Base-by-base conservation (phyloP, 164 flowering plant species). In the Magnolia officinalis region DNA sequence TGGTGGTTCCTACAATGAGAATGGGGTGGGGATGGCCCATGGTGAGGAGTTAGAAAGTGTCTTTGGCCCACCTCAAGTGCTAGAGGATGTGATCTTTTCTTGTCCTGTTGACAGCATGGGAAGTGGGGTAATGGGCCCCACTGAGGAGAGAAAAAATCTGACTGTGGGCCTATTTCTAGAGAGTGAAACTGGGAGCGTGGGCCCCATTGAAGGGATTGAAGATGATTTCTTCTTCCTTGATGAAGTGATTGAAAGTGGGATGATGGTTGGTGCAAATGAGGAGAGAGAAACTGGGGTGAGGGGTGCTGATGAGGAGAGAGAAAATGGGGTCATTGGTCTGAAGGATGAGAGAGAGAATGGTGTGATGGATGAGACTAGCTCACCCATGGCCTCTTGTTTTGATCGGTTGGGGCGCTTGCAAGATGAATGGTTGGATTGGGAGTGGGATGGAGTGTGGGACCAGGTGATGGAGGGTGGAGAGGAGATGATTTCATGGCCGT, bases 401-500 rank as follows among this genome's bases (percentile, higher is more conserved):
- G 80, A 80, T 29, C 52, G 18, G 24, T 31, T 21, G 63, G 45
- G 20, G 59, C n/a, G 29, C 24, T 49, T 50, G 37, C 61, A 64
- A 24, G 81, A 82, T 71, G 84, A 77, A 9, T 72, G 79, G 82
- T 20, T 79, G 70, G 74, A 81, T 63, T 82, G 83, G 88, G 81
- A 76, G 45, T 82, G 81, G 84, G 75, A 70, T 3, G 63, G 73
- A 59, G 51, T 45, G 6, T 81, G 72, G 52, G 72, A 70, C 14
- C 75, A 77, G 61, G 14, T 77, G 21, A 76, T 69, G 77, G 82
- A 74, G n/a, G 77, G 77, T 49, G 83, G 79, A 58, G 76, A 81
- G 19, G 85, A 81, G 64, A 64, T 58, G 66, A 61, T 85, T 51
- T 75, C 88, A 6, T 84, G 84, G 85, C 72, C 83, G 70, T 87